Evolutionary conservation across 257 asterid species (phyloP), one percentile per base, ranked within the genome.

Genomic region (Salvia splendens): DNA sequence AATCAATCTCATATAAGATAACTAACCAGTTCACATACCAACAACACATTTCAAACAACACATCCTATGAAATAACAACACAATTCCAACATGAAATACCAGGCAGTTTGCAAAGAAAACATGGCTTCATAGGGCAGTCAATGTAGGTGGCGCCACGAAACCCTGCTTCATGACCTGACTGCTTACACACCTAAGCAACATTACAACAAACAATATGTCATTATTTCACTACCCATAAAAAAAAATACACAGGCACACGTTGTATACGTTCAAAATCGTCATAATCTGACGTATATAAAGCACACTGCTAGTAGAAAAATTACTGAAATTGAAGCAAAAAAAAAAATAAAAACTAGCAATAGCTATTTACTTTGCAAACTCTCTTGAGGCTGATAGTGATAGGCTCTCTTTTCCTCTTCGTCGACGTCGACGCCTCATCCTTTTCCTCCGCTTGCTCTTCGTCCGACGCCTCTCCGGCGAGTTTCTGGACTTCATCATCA

Each of bases 41-140:
- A 32, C 11, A 12, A 3, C 15, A 6, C 43, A 43, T 3, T 9
- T 17, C 2, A 28, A 57, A 14, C 2, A 16, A 5, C 28, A 32
- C 11, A 35, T 9, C 10, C 7, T 28, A 11, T 5, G 24, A 42
- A 43, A 73, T 35, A 73, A 61, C 33, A 1, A 54, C 35, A 17
- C 7, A 45, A 11, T 54, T 70, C 17, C 11, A 62, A 71, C 41
- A 67, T 15, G 32, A 64, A 35, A 50, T 79, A 92, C 99, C 99
- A 77, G 96, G 95, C 96, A 78, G 72, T 83, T 93, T 93, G 85
- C 99, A 93, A 54, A 93, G 95, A 70, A 90, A 93, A 79, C 99
- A 93, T 4, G 99, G 99, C 76, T 93, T 93, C 99, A 93, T 93
- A 0, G 99, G 99, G 77, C 99, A 93, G 73, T 93, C 99, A 73